phyloP scores from a whole-genome alignment of 306 rosid species.

The Cicer judaicum region DNA sequence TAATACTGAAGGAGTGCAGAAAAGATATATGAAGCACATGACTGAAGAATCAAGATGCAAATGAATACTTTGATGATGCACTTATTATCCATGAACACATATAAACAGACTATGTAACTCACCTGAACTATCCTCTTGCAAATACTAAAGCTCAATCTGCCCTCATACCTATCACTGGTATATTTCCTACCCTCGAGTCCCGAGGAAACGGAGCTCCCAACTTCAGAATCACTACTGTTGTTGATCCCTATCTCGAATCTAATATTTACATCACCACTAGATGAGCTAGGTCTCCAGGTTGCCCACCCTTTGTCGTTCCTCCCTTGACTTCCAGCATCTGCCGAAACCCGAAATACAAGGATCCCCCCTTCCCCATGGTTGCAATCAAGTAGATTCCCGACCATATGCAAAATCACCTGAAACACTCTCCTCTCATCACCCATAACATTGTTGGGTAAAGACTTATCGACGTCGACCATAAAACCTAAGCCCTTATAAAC shows the following conservation, averaged over 20 bases:
- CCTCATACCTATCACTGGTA: constrained; percentile 70
- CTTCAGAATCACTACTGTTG: constrained; percentile 55
- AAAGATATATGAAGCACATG: constrained; percentile 6
- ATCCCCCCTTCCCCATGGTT: constrained; percentile 66
- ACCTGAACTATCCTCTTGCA: constrained; percentile 97
- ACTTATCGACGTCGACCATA: constrained; percentile 76
- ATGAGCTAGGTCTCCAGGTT: constrained; percentile 78
- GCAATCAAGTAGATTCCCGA: constrained; percentile 80
- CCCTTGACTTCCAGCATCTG: constrained; percentile 86
- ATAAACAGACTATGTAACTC: constrained; percentile 41
- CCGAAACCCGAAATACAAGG: constrained; percentile 65
- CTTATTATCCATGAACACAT: background rate
- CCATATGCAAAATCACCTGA: constrained; percentile 98
- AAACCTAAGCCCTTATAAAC: constrained; percentile 75
- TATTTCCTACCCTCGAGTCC: constrained; percentile 58
- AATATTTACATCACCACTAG: constrained; percentile 81
- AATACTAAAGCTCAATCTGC: constrained; percentile 83
- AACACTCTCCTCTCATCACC: constrained; percentile 98
- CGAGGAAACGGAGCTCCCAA: constrained; percentile 56
- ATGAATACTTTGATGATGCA: constrained; percentile 14
- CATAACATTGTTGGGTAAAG: constrained; percentile 80
- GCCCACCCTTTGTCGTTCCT: constrained; percentile 85
- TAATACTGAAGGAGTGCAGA: constrained; percentile 9
- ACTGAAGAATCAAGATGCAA: constrained; percentile 21
- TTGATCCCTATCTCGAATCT: constrained; percentile 85